These are phyloP conservation scores for Lasiodiplodia theobromae DNA, from an alignment of 2,329 filamentous ascomycete genomes.

Conservation along the genomic window DNA sequence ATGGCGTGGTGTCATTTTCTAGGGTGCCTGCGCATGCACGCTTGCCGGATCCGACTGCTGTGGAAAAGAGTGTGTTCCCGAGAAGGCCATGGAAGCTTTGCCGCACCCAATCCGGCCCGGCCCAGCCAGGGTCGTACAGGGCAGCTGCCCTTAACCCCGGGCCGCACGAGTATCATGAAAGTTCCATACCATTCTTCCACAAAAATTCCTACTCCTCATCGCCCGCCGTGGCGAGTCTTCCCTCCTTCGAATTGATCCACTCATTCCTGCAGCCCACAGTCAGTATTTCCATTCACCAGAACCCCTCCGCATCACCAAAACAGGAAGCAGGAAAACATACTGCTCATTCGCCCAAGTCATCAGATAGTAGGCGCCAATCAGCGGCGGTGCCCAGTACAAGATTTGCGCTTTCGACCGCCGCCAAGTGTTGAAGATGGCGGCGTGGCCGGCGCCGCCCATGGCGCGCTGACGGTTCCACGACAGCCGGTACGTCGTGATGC, in stretches of 20 bases:
- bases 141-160: slow-evolving; percentile 58
- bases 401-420: slow-evolving; percentile 85
- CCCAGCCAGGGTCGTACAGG: slow-evolving; percentile 63
- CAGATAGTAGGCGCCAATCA: slow-evolving; percentile 78
- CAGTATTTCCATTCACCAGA: background rate
- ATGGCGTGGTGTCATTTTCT: slow-evolving; percentile 30
- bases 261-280: slow-evolving; percentile 66
- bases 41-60: background rate
- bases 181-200: too few relatives aligned
- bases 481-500: slow-evolving; percentile 74
- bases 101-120: slow-evolving; percentile 59
- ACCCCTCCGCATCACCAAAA: background rate
- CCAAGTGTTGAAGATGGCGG: slow-evolving; percentile 94
- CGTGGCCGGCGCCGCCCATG: slow-evolving; percentile 76
- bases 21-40: slow-evolving; percentile 21
- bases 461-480: slow-evolving; percentile 89
- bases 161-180: slow-evolving; percentile 2
- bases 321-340: slow-evolving; percentile 61
- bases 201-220: slow-evolving; percentile 40
- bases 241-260: slow-evolving; percentile 81
- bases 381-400: slow-evolving; percentile 83
- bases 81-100: slow-evolving; percentile 56
- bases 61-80: background rate
- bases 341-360: slow-evolving; percentile 92
- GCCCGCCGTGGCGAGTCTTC: slow-evolving; percentile 55